Base-by-base conservation (phyloP, 176 grass and related monocot species). In the Triticum dicoccoides region DNA sequence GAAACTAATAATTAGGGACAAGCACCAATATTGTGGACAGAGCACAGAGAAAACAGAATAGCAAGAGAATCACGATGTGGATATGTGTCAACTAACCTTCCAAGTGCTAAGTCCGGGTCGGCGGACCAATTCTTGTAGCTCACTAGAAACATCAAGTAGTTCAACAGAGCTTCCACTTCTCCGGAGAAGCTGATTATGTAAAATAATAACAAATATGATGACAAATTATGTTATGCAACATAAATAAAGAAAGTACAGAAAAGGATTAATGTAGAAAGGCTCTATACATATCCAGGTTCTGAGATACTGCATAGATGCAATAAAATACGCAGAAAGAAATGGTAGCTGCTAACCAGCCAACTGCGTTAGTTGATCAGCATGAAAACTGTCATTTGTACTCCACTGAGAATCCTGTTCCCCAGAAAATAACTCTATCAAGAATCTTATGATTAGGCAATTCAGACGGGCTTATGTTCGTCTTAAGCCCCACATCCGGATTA, bases 71-170 rank as follows among this genome's bases (percentile, higher is more conserved):
- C 59, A 83, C 78, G 37, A 20, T 75, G 41, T 35, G 68, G 21
- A 63, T 35, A 90, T 64, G 38, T 45, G 79, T n/a, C 65, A 76
- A 72, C 84, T 85, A 27, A 98, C 93, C 96, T 98, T 98, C 93
- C 96, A 98, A 78, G 90, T 92, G 54, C 32, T 85, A 73, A 92
- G 86, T 77, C 96, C 96, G 68, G 91, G 93, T 17, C 96, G 89
- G 15, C 86, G 82, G 59, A 94, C 80, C 87, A 98, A 87, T 78
- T 90, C 96, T 79, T 80, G 76, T 72, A 96, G 72, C 82, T 98
- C 92, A 65, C 37, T 52, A 75, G 92, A 98, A 84, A 98, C 93
- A 89, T 98, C 92, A 82, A 98, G 86, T 58, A 98, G 84, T 82
- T 96, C 90, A 86, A 98, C 80, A 61, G 91, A 98, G 82, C 76